These are phyloP conservation scores for Podosphaera fusca DNA, from an alignment of 2,329 filamentous ascomycete genomes.

Conservation along the genomic window DNA sequence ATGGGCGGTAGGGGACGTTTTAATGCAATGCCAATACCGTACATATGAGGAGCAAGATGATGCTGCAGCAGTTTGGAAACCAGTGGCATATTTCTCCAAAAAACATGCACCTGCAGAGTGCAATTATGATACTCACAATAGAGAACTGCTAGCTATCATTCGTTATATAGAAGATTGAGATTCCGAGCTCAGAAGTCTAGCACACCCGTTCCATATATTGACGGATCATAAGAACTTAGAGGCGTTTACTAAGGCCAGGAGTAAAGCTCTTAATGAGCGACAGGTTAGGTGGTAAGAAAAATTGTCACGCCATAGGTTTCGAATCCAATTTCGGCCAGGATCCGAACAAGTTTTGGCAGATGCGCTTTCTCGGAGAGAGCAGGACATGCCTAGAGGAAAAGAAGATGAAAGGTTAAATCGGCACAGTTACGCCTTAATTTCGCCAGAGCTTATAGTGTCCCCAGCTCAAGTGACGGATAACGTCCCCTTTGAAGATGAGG, in stretches of 20 bases:
- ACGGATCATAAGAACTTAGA: too few species aligned
- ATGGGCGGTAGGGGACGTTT: too few species aligned
- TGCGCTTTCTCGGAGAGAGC: background rate
- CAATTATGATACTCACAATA: too few species aligned
- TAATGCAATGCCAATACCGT: background rate
- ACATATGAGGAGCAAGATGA: background rate
- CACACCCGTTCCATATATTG: too few species aligned
- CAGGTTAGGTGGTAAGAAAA: background rate
- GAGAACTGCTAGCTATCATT: background rate
- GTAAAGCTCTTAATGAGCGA: too few species aligned
- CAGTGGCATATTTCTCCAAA: background rate
- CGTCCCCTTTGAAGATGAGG: background rate
- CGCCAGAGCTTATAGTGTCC: background rate
- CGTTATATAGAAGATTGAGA: background rate
- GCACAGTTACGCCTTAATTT: background rate
- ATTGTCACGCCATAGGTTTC: background rate
- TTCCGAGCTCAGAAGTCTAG: too few species aligned
- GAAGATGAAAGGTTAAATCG: background rate
- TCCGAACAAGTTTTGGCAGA: background rate
- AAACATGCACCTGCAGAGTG: background rate
- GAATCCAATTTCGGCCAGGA: background rate
- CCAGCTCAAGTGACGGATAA: background rate
- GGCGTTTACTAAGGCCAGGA: too few species aligned
- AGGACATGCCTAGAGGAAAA: background rate
- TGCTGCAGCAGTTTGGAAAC: background rate